Evolutionary conservation across 192 early-diverging fungal species (phyloP).

Genomic region (Umbelopsis sp.): DNA sequence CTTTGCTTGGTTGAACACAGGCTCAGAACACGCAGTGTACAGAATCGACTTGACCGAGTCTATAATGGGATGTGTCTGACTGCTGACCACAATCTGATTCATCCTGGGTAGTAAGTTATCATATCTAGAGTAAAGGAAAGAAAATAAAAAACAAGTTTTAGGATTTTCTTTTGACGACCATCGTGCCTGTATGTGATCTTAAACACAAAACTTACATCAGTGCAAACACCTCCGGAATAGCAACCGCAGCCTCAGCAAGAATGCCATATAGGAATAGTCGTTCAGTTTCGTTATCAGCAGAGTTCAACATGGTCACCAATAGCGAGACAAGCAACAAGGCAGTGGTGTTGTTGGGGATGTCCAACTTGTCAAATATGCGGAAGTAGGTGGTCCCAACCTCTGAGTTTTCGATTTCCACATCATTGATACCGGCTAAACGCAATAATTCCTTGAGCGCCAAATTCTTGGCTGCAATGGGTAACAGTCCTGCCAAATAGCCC

Average conservation of each 20-base stretch:
- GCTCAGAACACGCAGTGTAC: constrained; percentile 60
- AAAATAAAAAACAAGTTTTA: not conserved
- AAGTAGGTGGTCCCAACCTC: constrained; percentile 50
- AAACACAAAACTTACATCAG: constrained; percentile 60
- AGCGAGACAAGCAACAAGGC: constrained; percentile 65
- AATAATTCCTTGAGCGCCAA: constrained; percentile 63
- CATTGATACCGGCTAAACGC: constrained; percentile 53
- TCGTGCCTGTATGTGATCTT: constrained; percentile 1
- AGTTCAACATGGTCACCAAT: constrained; percentile 72
- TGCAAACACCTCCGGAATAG: constrained; percentile 72
- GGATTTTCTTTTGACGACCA: not conserved
- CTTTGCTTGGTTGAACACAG: constrained; percentile 35
- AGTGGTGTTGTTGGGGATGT: constrained; percentile 65
- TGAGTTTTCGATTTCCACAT: constrained; percentile 33
- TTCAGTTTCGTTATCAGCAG: constrained; percentile 73
- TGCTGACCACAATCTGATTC: constrained; percentile 67
- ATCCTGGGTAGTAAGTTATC: constrained; percentile 74
- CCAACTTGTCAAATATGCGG: constrained; percentile 66
- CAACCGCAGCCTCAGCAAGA: constrained; percentile 71
- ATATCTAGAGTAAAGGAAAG: constrained; percentile 48
- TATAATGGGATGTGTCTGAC: constrained; percentile 63
- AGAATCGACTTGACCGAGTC: constrained; percentile 76
- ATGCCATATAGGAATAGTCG: constrained; percentile 74
- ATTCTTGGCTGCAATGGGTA: constrained; percentile 79
- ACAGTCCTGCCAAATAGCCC: constrained; percentile 79